Conservation (phyloP, 2,329 filamentous ascomycete genomes). For the Cadophora sp. region DNA sequence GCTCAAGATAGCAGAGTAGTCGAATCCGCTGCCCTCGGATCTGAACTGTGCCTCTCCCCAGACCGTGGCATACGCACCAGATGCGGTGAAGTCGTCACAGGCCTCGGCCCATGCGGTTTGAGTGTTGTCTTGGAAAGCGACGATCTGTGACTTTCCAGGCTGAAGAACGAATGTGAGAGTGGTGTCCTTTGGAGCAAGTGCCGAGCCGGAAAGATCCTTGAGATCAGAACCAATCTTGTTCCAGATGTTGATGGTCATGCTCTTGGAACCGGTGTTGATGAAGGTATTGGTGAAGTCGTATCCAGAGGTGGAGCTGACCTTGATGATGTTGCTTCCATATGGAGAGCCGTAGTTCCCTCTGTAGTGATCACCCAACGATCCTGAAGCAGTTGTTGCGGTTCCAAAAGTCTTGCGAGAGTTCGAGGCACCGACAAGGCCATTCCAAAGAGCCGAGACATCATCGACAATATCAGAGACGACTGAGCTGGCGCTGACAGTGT, state of each 20-base stretch:
- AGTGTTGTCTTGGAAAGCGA: conserved; percentile 41
- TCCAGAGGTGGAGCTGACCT: conserved; percentile 29
- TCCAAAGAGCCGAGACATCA: conserved; percentile 23
- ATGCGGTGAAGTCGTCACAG: conserved; percentile 19
- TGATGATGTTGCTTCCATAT: conserved; percentile 43
- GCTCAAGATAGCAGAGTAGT: conserved; percentile 44
- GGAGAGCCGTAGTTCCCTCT: conserved; percentile 39
- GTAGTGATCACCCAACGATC: conserved; percentile 28
- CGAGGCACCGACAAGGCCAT: conserved; percentile 34
- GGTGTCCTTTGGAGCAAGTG: conserved; percentile 37
- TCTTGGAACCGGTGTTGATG: conserved; percentile 32
- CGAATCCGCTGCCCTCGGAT: conserved; percentile 38
- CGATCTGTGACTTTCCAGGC: conserved; percentile 35
- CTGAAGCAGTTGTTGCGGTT: conserved; percentile 11
- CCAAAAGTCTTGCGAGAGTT: conserved; percentile 37
- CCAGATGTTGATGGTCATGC: conserved; percentile 41
- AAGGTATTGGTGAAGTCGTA: conserved; percentile 40
- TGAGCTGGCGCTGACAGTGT: conserved; percentile 2
- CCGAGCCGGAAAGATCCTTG: conserved; percentile 32
- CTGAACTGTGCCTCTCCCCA: conserved; percentile 42
- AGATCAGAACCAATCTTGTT: conserved; percentile 37
- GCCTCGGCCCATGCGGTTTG: conserved; percentile 38
- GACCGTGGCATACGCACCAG: conserved; percentile 37
- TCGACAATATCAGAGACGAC: conserved; percentile 12
- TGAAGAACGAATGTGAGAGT: conserved; percentile 38